These are phyloP conservation scores for Gomphus bonarii DNA, from an alignment of 1,284 basidiomycete species.

Conservation along the genomic window DNA sequence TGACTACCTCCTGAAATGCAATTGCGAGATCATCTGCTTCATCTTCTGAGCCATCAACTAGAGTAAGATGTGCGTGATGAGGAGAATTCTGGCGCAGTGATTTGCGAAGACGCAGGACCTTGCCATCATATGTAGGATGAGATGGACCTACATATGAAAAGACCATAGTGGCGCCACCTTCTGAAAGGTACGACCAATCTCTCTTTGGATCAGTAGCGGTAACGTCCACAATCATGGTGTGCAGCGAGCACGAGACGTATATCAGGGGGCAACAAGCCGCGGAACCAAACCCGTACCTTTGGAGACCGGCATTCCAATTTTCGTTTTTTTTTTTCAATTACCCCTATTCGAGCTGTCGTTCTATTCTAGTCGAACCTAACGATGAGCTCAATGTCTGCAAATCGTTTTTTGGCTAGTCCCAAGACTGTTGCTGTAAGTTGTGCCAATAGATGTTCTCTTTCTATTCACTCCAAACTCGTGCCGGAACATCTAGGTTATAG, in stretches of 20 bases:
- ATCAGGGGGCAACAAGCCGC: not conserved
- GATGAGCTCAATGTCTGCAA: not conserved
- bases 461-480: slow-evolving; percentile 7
- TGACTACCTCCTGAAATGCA: slow-evolving; percentile 51
- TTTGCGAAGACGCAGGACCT: slow-evolving; percentile 70
- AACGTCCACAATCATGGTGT: not conserved
- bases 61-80: slow-evolving; percentile 10
- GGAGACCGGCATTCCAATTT: not conserved
- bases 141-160: slow-evolving; percentile 63
- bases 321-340: not conserved
- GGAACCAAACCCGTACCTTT: not conserved
- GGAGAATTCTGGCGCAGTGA: slow-evolving; percentile 14
- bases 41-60: slow-evolving; percentile 16
- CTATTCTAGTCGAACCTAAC: not conserved
- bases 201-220: slow-evolving; percentile 21
- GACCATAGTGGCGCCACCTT: slow-evolving; percentile 84
- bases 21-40: slow-evolving; percentile 50
- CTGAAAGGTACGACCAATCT: slow-evolving; percentile 79
- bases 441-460: not conserved
- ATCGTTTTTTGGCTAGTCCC: slow-evolving; percentile 52
- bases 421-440: slow-evolving; percentile 59
- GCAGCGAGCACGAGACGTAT: not conserved
- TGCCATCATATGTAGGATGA: slow-evolving; percentile 39
- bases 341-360: not conserved
- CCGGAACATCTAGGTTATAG: slow-evolving; percentile 45